These are phyloP conservation scores for Euclidium syriacum DNA, from an alignment of 345 rosid species.

Conservation along the genomic window DNA sequence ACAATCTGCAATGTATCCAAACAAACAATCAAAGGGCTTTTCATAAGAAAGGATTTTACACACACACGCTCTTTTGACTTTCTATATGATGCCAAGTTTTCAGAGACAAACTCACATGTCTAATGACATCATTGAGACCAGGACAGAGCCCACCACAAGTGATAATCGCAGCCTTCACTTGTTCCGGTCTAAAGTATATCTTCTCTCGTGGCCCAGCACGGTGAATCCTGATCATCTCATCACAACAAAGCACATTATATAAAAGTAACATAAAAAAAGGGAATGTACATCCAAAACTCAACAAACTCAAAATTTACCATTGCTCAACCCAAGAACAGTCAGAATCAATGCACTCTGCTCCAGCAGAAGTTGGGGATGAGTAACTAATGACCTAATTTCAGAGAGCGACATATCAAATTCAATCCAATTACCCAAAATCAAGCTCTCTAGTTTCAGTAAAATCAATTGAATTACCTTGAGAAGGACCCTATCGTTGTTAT, in stretches of 20 bases:
- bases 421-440: background rate
- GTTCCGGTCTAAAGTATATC: conserved; percentile 80
- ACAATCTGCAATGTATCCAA: conserved; percentile 60
- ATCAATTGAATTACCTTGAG: conserved; percentile 61
- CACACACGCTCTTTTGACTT: background rate
- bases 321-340: conserved; percentile 89
- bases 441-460: background rate
- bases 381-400: conserved; percentile 58
- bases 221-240: conserved; percentile 57
- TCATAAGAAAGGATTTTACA: background rate
- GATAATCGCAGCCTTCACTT: conserved; percentile 86
- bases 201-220: conserved; percentile 95
- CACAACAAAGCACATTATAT: background rate
- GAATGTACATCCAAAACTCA: background rate
- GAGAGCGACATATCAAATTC: background rate
- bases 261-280: background rate
- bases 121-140: conserved; percentile 90
- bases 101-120: conserved; percentile 48
- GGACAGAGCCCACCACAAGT: conserved; percentile 98
- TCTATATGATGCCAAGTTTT: background rate
- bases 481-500: conserved; percentile 82
- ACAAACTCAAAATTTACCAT: conserved; percentile 39
- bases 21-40: background rate
- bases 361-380: conserved; percentile 79
- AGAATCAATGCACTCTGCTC: conserved; percentile 79